phyloP scores from a whole-genome alignment of 2,329 filamentous ascomycete species.

The Colletotrichum sp. region DNA sequence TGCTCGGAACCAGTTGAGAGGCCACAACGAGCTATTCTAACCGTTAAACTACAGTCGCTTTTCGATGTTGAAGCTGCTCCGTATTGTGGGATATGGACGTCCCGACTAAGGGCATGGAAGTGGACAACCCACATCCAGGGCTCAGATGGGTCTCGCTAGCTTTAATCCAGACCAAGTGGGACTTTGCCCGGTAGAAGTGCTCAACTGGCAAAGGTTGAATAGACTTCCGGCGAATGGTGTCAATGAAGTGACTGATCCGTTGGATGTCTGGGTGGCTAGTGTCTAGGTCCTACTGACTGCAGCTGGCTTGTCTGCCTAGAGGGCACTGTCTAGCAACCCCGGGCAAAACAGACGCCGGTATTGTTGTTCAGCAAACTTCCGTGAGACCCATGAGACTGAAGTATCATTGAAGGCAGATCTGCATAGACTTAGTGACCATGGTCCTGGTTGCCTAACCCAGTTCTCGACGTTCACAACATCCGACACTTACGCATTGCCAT shows the following conservation, averaged over 20 bases:
- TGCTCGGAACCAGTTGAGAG: conserved; percentile 7
- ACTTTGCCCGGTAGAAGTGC: not conserved
- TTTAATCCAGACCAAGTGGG: not conserved
- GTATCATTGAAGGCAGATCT: not conserved
- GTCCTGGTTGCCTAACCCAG: not conserved
- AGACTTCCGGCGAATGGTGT: not conserved
- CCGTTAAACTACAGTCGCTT: conserved; percentile 10
- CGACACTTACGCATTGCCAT: not conserved
- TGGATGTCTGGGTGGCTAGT: not conserved
- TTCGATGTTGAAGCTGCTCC: not conserved
- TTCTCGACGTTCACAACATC: not conserved
- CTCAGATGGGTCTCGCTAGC: not conserved
- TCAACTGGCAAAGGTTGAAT: not conserved
- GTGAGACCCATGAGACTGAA: not conserved
- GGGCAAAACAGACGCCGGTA: not conserved
- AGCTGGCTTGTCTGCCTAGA: not conserved
- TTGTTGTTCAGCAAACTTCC: not conserved
- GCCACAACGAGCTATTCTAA: conserved; percentile 12
- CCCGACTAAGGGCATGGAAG: not conserved
- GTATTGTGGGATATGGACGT: not conserved
- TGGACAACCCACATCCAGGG: not conserved
- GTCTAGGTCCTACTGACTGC: not conserved
- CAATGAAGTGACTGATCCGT: not conserved
- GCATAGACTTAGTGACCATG: not conserved
- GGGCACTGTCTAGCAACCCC: not conserved